Conservation (phyloP, 805 yeast genomes). For the Saccharomycopsis fodiens region DNA sequence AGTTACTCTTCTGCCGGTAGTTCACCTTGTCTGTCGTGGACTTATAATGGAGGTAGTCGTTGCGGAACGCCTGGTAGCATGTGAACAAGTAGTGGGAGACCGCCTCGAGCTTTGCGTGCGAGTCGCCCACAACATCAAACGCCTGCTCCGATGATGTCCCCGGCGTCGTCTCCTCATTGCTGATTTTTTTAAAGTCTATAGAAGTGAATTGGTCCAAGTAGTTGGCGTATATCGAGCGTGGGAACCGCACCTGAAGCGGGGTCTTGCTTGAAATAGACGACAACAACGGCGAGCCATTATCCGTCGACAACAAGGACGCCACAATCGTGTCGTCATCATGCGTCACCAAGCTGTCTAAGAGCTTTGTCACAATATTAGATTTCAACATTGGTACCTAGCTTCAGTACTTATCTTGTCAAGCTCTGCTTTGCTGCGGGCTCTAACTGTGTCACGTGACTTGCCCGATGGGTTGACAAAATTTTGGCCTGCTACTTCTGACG, state of each 20-base stretch:
- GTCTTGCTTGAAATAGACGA: constrained; percentile 8
- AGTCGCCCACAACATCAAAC: constrained; percentile 1
- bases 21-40: neutral
- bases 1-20: neutral
- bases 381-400: no score
- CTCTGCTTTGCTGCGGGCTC: no score
- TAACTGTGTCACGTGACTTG: no score
- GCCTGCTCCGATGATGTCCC: neutral
- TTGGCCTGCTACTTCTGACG: no score
- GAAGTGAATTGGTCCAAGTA: constrained; percentile 19
- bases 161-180: neutral
- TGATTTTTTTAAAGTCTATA: constrained; percentile 12
- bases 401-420: no score
- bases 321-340: constrained; percentile 10
- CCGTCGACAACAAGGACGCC: constrained; percentile 6
- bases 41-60: constrained; percentile 7
- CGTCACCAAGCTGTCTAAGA: constrained; percentile 9
- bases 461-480: no score
- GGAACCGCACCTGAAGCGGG: neutral
- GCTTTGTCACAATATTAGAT: constrained; percentile 5
- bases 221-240: constrained; percentile 8
- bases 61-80: constrained; percentile 11
- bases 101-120: constrained; percentile 7
- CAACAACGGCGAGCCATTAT: constrained; percentile 16
- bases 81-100: constrained; percentile 11